Evolutionary conservation across 1,139 yeast species (phyloP), one percentile per base, ranked within the genome.

Genomic region (Scheffersomyces lignicola): DNA sequence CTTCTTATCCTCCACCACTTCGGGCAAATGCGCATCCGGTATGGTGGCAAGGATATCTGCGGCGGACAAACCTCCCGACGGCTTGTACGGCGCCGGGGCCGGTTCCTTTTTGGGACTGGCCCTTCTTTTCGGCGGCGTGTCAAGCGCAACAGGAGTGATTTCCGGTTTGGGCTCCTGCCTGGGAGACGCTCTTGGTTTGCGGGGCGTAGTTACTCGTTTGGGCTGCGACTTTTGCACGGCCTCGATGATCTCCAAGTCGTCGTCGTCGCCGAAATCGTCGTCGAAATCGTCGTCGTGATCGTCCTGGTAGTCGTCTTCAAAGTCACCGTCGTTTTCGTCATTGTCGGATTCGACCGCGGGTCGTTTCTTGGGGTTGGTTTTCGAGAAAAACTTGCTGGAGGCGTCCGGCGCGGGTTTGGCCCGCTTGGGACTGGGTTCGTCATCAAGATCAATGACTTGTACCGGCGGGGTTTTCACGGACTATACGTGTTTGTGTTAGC

Each of bases 21-120:
- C 80, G 3, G 88, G 86, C 26, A 84, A 62, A 16, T 68, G 77
- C 0, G 89, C 90, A 52, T 84, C 88, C 1, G 88, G 83, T 35
- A 86, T 82, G 4, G 62, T 56, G 5, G 75, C 66, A 24, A 86
- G 62, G 2, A 85, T 61, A 2, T 77, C 80, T 18, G 67, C 73
- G 0, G 84, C 87, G 3, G 73, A 55, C 2, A 47, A 41, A 0
- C 58, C 63, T 10, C 31, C 33, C 10, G 20, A 23, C 4, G 23
- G 21, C 4, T 4, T 12, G 13, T 10, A 21, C 24, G 46, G 24
- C n/a, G 25, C 22, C 8, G 27, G 29, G n/a, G 38, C 18, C n/a
- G 35, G 12, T 18, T 18, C 28, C 18, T 31, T 33, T 21, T 36
- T 34, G 1, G 45, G 43, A 8, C 44, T 29, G 11, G 43, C 40